These are phyloP conservation scores for Linanthus parryae DNA, from an alignment of 148 eudicot species.

Conservation along the genomic window DNA sequence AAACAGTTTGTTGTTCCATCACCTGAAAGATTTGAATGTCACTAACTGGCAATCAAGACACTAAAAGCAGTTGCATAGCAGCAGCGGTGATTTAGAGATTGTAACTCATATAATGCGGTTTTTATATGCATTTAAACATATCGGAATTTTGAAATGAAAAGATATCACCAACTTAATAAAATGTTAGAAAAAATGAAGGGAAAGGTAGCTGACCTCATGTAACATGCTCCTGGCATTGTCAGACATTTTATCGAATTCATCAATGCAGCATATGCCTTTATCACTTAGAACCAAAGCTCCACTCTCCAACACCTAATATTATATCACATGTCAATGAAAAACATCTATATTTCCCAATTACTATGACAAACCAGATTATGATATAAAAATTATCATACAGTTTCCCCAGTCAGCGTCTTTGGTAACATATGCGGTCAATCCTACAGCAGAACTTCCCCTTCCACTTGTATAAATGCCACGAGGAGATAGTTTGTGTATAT, in stretches of 20 bases:
- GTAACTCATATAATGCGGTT: no score
- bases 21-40: constrained; percentile 41
- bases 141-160: no score
- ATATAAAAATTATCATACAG: constrained; percentile 36
- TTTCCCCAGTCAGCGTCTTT: constrained; percentile 99
- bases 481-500: constrained; percentile 93
- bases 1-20: constrained; percentile 99
- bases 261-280: constrained; percentile 94
- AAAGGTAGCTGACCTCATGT: constrained; percentile 56
- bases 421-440: constrained; percentile 93
- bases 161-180: no score
- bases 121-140: no score
- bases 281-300: constrained; percentile 97
- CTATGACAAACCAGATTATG: background rate
- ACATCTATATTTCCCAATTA: no score
- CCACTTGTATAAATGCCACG: constrained; percentile 99
- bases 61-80: no score
- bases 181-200: no score
- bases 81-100: no score
- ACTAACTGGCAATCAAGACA: background rate
- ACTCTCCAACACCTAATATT: constrained; percentile 98
- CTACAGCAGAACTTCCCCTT: constrained; percentile 99
- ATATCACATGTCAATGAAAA: no score
- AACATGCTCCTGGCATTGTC: constrained; percentile 98
- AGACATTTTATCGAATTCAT: constrained; percentile 98